Percentiles rank a stretch among this genome's conserved stretches.
These are phyloP conservation scores for Phoma sp. DNA, from an alignment of 2,329 filamentous ascomycete genomes.

Conservation along the genomic window DNA sequence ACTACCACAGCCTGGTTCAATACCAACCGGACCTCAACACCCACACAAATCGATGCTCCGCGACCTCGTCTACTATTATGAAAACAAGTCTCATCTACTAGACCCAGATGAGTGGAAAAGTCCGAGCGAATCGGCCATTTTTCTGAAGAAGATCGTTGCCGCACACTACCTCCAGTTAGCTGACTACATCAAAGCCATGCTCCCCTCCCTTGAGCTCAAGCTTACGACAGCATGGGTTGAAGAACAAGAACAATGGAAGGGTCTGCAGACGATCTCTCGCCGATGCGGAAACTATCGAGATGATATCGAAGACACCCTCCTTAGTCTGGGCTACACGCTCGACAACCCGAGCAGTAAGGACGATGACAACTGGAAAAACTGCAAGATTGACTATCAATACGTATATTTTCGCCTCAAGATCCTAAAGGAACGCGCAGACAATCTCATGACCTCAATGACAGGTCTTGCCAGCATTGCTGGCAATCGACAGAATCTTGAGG, in stretches of 20 bases:
- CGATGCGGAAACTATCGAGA: constrained; percentile 47
- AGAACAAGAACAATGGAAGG: constrained; percentile 45
- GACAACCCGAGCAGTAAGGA: constrained; percentile 6
- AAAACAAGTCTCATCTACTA: constrained; percentile 29
- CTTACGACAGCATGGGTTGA: constrained; percentile 42
- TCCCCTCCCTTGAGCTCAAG: constrained; percentile 42
- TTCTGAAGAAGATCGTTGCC: constrained; percentile 44
- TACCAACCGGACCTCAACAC: constrained; percentile 12
- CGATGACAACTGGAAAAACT: constrained; percentile 32
- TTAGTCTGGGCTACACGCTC: constrained; percentile 36
- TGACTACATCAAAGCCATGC: constrained; percentile 45
- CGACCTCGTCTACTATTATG: constrained; percentile 39
- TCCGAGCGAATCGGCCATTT: constrained; percentile 33
- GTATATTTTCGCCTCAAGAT: constrained; percentile 42
- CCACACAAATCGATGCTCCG: constrained; percentile 37
- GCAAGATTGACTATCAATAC: constrained; percentile 42
- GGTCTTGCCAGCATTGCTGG: constrained; percentile 44
- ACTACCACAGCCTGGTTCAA: neutral
- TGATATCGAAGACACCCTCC: constrained; percentile 42
- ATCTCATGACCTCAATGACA: constrained; percentile 44
- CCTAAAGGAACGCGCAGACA: constrained; percentile 43
- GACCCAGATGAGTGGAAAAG: constrained; percentile 26
- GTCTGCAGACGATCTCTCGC: constrained; percentile 40
- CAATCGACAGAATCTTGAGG: constrained; percentile 43
- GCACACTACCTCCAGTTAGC: constrained; percentile 43